Conservation (phyloP, 352 stramenopile genomes). For the Albugo candida region DNA sequence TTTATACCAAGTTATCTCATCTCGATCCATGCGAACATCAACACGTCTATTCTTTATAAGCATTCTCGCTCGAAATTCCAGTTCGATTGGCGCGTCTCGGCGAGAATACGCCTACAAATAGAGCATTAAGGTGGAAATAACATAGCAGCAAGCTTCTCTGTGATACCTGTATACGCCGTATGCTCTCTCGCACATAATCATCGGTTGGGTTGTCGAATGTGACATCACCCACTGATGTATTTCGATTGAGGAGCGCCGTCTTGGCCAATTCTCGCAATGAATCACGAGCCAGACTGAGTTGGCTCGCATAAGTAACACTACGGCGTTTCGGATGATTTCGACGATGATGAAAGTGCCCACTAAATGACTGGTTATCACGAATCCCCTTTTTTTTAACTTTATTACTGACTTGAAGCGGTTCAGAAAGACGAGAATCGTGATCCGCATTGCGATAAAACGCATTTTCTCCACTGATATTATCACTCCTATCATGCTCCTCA, state of each 20-base stretch:
- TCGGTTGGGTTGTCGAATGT: constrained; percentile 50
- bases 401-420: too few species aligned
- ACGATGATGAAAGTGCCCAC: too few species aligned
- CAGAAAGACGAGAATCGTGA: too few species aligned
- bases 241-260: constrained; percentile 40
- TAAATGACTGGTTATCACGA: too few species aligned
- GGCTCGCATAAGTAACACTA: too few species aligned
- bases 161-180: constrained; percentile 44
- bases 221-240: constrained; percentile 51
- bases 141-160: not conserved
- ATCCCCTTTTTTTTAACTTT: too few species aligned
- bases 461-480: too few species aligned
- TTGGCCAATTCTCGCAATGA: constrained; percentile 47
- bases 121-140: not conserved
- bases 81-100: constrained; percentile 45
- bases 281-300: constrained; percentile 15
- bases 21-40: constrained; percentile 37
- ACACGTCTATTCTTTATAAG: constrained; percentile 24
- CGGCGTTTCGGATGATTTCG: too few species aligned
- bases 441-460: too few species aligned
- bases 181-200: constrained; percentile 41
- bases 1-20: constrained; percentile 36
- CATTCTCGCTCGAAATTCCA: constrained; percentile 25
- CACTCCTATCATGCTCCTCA: too few species aligned
- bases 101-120: constrained; percentile 39